These are phyloP conservation scores for Floccularia luteovirens DNA, from an alignment of 768 basidiomycete species.

Conservation along the genomic window DNA sequence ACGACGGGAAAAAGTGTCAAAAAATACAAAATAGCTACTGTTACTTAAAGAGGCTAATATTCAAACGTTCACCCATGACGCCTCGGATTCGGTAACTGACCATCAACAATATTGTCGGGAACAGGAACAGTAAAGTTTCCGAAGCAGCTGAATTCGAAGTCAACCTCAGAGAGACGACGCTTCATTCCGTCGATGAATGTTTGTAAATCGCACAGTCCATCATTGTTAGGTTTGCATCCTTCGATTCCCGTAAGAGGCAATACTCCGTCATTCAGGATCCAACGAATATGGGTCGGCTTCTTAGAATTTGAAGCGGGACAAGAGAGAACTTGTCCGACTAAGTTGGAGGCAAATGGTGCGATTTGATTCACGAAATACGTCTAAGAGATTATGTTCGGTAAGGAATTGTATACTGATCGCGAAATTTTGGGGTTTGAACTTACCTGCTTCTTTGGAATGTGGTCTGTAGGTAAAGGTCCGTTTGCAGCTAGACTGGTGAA, in stretches of 20 bases:
- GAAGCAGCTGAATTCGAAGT: constrained; percentile 59
- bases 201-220: constrained; percentile 56
- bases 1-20: too few relatives aligned
- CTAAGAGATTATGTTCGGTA: constrained; percentile 31
- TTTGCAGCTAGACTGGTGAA: constrained; percentile 51
- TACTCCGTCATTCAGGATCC: constrained; percentile 70
- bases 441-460: constrained; percentile 48
- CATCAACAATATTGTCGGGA: constrained; percentile 33
- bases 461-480: constrained; percentile 57
- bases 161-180: constrained; percentile 45
- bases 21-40: too few relatives aligned
- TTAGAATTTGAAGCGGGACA: constrained; percentile 17
- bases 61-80: too few relatives aligned
- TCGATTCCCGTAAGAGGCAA: constrained; percentile 59
- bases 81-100: constrained; percentile 19
- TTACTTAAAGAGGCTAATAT: too few relatives aligned
- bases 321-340: constrained; percentile 40
- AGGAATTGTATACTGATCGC: constrained; percentile 31
- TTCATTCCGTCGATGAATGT: constrained; percentile 55
- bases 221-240: constrained; percentile 46
- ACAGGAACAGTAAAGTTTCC: constrained; percentile 36
- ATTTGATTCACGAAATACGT: constrained; percentile 20
- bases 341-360: constrained; percentile 25
- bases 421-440: constrained; percentile 42
- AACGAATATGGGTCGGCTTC: constrained; percentile 43